These are phyloP conservation scores for Hanseniaspora pseudoguilliermondii DNA, from an alignment of 805 yeast genomes.

Conservation along the genomic window DNA sequence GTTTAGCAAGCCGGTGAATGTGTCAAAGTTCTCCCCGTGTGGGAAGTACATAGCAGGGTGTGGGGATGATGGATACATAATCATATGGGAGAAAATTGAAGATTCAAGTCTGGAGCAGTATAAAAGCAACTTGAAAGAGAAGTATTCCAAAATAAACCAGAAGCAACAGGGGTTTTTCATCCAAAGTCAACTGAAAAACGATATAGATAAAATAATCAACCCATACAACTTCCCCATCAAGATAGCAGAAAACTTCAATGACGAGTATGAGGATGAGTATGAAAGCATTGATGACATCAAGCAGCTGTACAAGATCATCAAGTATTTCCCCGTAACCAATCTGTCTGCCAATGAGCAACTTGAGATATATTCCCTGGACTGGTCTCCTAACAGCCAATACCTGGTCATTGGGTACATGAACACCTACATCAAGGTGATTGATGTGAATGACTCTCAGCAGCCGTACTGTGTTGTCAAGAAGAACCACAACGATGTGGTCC, in stretches of 20 bases:
- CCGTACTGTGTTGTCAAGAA: slow-evolving; percentile 8
- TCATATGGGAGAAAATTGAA: slow-evolving; percentile 46
- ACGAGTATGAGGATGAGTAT: slow-evolving; percentile 17
- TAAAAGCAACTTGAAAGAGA: slow-evolving; percentile 36
- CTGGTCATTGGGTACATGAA: slow-evolving; percentile 61
- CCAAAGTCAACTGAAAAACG: background rate
- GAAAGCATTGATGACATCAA: slow-evolving; percentile 36
- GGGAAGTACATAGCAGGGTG: slow-evolving; percentile 55
- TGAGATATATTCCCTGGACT: slow-evolving; percentile 80
- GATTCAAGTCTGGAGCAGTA: background rate
- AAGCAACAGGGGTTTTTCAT: slow-evolving; percentile 2
- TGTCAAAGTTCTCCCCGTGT: slow-evolving; percentile 50
- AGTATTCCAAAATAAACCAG: slow-evolving; percentile 12
- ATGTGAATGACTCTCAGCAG: background rate
- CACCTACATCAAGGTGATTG: slow-evolving; percentile 10
- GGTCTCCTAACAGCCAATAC: slow-evolving; percentile 77
- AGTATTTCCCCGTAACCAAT: slow-evolving; percentile 40
- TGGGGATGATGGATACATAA: slow-evolving; percentile 85
- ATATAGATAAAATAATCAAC: slow-evolving; percentile 1
- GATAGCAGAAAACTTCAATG: slow-evolving; percentile 24
- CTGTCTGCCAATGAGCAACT: slow-evolving; percentile 27
- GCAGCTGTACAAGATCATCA: slow-evolving; percentile 57
- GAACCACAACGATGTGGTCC: slow-evolving; percentile 81
- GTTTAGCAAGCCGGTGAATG: slow-evolving; percentile 92
- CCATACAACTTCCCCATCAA: slow-evolving; percentile 5